Base-by-base conservation (phyloP, 352 stramenopile genomes). In the Aphanomyces euteiches region DNA sequence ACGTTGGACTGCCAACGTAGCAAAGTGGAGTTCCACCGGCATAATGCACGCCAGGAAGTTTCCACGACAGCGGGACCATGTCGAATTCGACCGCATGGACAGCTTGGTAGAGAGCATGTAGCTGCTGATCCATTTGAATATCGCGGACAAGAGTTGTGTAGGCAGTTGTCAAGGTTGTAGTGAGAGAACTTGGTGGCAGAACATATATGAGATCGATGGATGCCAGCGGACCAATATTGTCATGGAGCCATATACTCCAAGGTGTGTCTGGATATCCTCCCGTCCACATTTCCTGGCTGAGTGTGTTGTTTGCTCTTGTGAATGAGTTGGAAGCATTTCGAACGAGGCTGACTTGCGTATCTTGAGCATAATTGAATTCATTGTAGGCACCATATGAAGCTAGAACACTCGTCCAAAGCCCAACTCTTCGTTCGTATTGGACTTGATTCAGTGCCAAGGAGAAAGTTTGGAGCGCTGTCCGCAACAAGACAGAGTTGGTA, bases 41-140 rank as follows among this genome's bases (percentile, higher is more conserved):
- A 39, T 40, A 61, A 4, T n/a, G 28, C 28, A 61, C 13, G 19
- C 6, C n/a, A n/a, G 39, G 15, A 8, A 40, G 0, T 19, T 0
- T 12, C 54, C 54, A 61, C 54, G 54, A 37, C 1, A 37, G 19
- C 21, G 54, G 54, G 7, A 58, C 50, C 50, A 58, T 58, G 50
- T 8, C 50, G 8, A 58, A 36, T 19, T 8, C 8, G 10, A 36
- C 21, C 50, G 50, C 8, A 17, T 1, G 0, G 17, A 19, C 10
- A 17, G 50, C 43, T 37, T 58, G 50, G 50, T 37, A 58, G 17
- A 36, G 50, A 58, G 17, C 15, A 58, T 13, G 0, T n/a, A 50
- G 43, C 17, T 58, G 15, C 7, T 58, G 7, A 58, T 36, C 8
- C 8, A 13, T 10, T 28, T 36, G 50, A 21, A 58, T 17, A 10